phyloP scores from a whole-genome alignment of 106 monocot genomes.

The Triglochin maritima region DNA sequence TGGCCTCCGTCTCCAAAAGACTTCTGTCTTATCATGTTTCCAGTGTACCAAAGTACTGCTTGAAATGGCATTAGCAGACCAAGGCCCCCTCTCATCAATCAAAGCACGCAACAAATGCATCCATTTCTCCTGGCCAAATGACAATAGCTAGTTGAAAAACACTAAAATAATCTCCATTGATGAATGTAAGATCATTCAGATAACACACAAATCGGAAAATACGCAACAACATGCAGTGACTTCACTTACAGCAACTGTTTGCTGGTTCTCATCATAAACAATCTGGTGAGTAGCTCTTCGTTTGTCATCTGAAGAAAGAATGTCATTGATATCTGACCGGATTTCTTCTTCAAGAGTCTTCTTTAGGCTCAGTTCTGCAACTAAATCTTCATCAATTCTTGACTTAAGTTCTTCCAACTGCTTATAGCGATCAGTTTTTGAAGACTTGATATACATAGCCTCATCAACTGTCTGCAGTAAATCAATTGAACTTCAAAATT shows the following conservation, averaged over 20 bases:
- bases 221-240: background rate
- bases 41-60: constrained; percentile 51
- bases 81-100: constrained; percentile 93
- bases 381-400: constrained; percentile 46
- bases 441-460: constrained; percentile 45
- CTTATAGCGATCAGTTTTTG: constrained; percentile 55
- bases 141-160: background rate
- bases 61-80: constrained; percentile 88
- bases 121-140: constrained; percentile 65
- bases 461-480: constrained; percentile 63
- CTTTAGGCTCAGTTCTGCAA: constrained; percentile 31
- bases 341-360: constrained; percentile 76
- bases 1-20: constrained; percentile 62
- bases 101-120: constrained; percentile 80
- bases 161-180: background rate
- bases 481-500: too few species aligned
- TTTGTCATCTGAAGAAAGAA: constrained; percentile 68
- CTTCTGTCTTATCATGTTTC: constrained; percentile 99
- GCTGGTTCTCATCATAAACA: constrained; percentile 88
- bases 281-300: constrained; percentile 56
- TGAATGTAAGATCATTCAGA: background rate
- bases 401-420: constrained; percentile 58
- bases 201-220: background rate
- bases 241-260: constrained; percentile 73
- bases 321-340: constrained; percentile 25